Evolutionary conservation across 140 eudicot genomes (phyloP), one percentile per base, ranked within the genome.

Genomic region (Anethum foeniculum): DNA sequence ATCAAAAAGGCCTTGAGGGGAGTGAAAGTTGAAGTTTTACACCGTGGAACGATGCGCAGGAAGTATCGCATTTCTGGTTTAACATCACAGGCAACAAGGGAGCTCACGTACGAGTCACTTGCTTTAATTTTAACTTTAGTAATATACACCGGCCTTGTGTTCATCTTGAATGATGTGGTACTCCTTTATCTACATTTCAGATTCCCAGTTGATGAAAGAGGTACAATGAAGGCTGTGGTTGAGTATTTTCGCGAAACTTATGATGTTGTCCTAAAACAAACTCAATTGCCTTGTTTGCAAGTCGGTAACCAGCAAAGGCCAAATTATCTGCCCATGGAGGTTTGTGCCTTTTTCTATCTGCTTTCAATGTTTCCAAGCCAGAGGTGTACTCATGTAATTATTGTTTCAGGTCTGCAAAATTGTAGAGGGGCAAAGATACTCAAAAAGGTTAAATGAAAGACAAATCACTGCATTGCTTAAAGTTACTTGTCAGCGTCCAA

Each of bases 291-390:
- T 15, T 95, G 99, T 68, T 81, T 95, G 73, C 99, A 92, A 90
- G 99, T 95, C 71, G 99, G 99, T 74, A 95, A 90, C 79, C 88
- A 88, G 27, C 95, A 88, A 72, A 86, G 97, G 80, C 95, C 96
- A 1, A 92, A 92, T 78, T 95, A 95, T 85, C 80, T 95, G 82
- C 99, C 99, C 0, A 95, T 95, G 99, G 99, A 95, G 97, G 97
- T 93, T 58, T 21, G 77, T 36, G 49, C 58, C 52, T 51, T 68
- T 6, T 7, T 38, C 25, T 36, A 21, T 36, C 1, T 1, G 41
- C 18, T 60, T 73, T 21, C 43, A 58, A 7, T 28, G 34, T 62
- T 67, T 23, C 34, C 36, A 49, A 46, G 52, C 15, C 38, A 21
- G 52, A 47, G 67, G 46, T 27, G 7, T 80, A 46, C 80, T 82